A percentile compares a stretch with the other conserved stretches of the same genome.
Conservation (phyloP, 768 basidiomycete species). For the Panaeolus papilionaceus region DNA sequence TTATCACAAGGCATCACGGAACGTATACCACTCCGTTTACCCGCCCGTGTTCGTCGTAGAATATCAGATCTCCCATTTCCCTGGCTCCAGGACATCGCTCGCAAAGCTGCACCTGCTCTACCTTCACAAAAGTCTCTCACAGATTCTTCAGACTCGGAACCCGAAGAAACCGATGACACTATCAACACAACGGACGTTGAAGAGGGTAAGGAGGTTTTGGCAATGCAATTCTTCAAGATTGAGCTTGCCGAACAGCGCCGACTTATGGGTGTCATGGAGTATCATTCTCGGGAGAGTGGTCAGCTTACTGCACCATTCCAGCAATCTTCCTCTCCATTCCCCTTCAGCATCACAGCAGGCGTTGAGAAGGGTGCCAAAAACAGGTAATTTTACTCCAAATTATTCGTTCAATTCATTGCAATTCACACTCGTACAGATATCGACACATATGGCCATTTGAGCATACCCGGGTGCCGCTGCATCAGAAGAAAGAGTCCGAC, state of each 20-base stretch:
- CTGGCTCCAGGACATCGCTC: slow-evolving; percentile 80
- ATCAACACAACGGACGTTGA: slow-evolving; percentile 50
- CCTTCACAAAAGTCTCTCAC: slow-evolving; percentile 26
- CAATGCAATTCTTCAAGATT: slow-evolving; percentile 92
- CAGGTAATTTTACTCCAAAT: slow-evolving; percentile 49
- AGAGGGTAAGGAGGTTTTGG: slow-evolving; percentile 79
- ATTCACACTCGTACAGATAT: slow-evolving; percentile 58
- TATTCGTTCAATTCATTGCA: slow-evolving; percentile 13
- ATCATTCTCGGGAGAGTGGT: slow-evolving; percentile 74
- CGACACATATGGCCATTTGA: slow-evolving; percentile 98
- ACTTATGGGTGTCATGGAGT: slow-evolving; percentile 90
- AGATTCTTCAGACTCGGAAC: slow-evolving; percentile 38
- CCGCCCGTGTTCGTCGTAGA: slow-evolving; percentile 55
- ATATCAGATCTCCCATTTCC: slow-evolving; percentile 79
- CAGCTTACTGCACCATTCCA: slow-evolving; percentile 17
- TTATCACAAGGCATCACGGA: slow-evolving; percentile 78
- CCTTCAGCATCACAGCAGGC: slow-evolving; percentile 94
- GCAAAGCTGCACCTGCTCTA: slow-evolving; percentile 45
- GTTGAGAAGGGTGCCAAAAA: slow-evolving; percentile 96
- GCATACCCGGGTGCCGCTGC: slow-evolving; percentile 86
- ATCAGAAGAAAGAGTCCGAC: slow-evolving; percentile 43
- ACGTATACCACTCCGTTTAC: slow-evolving; percentile 76
- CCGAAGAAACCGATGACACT: slow-evolving; percentile 36
- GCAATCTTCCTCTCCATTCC: slow-evolving; percentile 51
- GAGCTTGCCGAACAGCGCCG: slow-evolving; percentile 91